Conservation (phyloP, 2,329 filamentous ascomycete genomes). For the Diplodia intermedia region DNA sequence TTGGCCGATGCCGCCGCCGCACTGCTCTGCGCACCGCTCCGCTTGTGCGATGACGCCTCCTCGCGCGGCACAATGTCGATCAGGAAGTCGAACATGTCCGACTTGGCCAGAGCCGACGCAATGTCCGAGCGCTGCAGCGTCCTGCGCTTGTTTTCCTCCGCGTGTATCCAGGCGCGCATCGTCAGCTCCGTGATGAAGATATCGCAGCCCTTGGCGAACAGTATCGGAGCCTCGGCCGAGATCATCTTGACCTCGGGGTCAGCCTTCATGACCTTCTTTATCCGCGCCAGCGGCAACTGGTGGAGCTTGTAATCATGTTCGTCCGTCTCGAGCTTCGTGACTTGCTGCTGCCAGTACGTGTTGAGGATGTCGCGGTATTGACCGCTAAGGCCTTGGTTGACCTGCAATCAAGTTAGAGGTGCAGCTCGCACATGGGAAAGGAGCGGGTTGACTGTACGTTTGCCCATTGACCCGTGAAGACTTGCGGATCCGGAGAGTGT, state of each 20-base stretch:
- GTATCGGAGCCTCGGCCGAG: constrained; percentile 93
- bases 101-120: constrained; percentile 92
- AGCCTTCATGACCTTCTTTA: constrained; percentile 99
- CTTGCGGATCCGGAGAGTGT: constrained; percentile 84
- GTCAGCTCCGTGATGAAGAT: constrained; percentile 99
- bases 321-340: constrained; percentile 92
- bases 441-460: constrained; percentile 66
- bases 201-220: constrained; percentile 98
- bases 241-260: constrained; percentile 99
- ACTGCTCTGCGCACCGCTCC: constrained; percentile 52
- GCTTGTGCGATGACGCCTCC: constrained; percentile 86
- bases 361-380: constrained; percentile 97
- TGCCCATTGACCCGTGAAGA: constrained; percentile 93
- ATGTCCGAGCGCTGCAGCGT: constrained; percentile 97
- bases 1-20: constrained; percentile 48
- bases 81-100: constrained; percentile 99
- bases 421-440: not conserved
- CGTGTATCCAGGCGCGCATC: constrained; percentile 99
- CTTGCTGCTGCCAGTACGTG: constrained; percentile 99
- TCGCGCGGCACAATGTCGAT: constrained; percentile 98
- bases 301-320: constrained; percentile 99
- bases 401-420: constrained; percentile 59
- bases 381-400: constrained; percentile 92
- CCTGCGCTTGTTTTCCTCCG: constrained; percentile 96
- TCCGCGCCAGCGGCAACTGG: constrained; percentile 93